A percentile compares a stretch with the other conserved stretches of the same genome.
These are phyloP conservation scores for Quillaja saponaria DNA, from an alignment of 306 rosid genomes.

Conservation along the genomic window DNA sequence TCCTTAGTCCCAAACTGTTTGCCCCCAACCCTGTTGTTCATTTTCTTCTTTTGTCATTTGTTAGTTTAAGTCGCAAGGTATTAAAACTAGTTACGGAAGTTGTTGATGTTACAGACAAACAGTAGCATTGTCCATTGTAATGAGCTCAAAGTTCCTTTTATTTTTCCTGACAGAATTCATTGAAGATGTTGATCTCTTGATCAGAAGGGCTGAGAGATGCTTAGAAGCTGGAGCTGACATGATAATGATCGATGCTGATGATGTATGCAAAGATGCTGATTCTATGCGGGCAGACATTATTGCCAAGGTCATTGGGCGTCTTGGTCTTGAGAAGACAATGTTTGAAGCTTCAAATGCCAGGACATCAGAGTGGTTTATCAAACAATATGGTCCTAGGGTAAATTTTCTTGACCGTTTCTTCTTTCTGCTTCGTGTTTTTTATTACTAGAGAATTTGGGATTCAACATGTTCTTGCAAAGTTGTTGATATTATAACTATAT, in stretches of 20 bases:
- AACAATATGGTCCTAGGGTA: slow-evolving; percentile 86
- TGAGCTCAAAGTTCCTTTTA: too few relatives aligned
- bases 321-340: slow-evolving; percentile 90
- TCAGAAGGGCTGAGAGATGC: slow-evolving; percentile 91
- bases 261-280: slow-evolving; percentile 60
- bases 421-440: not conserved
- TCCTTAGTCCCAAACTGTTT: too few relatives aligned
- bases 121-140: too few relatives aligned
- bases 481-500: slow-evolving; percentile 6
- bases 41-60: too few relatives aligned
- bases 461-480: not conserved
- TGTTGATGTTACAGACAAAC: too few relatives aligned
- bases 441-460: not conserved
- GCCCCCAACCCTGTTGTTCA: too few relatives aligned
- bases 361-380: slow-evolving; percentile 87
- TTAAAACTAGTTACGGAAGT: too few relatives aligned
- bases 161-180: slow-evolving; percentile 58
- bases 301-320: slow-evolving; percentile 84
- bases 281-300: slow-evolving; percentile 71
- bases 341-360: slow-evolving; percentile 84
- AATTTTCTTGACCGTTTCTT: slow-evolving; percentile 6
- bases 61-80: too few relatives aligned
- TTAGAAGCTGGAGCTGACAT: slow-evolving; percentile 96
- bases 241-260: slow-evolving; percentile 84
- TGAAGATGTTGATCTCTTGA: slow-evolving; percentile 85